phyloP scores from a whole-genome alignment of 2,329 filamentous ascomycete species.

The Pleurostoma richardsiae region DNA sequence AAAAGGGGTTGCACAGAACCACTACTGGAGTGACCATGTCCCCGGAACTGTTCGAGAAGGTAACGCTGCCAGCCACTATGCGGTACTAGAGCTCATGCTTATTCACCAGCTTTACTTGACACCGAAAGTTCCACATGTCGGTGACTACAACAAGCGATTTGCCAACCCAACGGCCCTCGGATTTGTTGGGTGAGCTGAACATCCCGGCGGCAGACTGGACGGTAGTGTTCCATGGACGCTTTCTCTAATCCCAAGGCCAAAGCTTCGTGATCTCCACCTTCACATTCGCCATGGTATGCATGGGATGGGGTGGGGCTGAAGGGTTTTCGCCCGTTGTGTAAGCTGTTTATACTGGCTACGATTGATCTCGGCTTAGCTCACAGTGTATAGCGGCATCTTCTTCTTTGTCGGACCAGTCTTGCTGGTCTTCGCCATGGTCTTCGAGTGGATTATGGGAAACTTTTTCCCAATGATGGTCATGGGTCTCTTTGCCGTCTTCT shows the following conservation, averaged over 20 bases:
- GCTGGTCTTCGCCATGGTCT: slow-evolving; percentile 39
- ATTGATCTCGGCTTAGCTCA: neutral
- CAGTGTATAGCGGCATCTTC: slow-evolving; percentile 24
- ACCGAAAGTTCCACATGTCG: slow-evolving; percentile 27
- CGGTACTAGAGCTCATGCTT: too few relatives aligned
- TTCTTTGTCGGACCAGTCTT: slow-evolving; percentile 39
- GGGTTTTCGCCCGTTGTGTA: slow-evolving; percentile 26
- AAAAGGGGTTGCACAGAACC: slow-evolving; percentile 26
- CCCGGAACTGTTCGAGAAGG: slow-evolving; percentile 31
- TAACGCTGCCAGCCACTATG: slow-evolving; percentile 1
- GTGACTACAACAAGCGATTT: slow-evolving; percentile 28
- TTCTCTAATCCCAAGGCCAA: neutral
- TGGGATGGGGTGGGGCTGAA: slow-evolving; percentile 29
- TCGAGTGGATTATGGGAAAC: slow-evolving; percentile 48
- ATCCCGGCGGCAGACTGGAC: neutral
- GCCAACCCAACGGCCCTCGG: slow-evolving; percentile 30
- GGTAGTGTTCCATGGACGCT: neutral
- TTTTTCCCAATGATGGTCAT: slow-evolving; percentile 49
- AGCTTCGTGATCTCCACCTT: slow-evolving; percentile 31
- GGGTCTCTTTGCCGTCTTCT: slow-evolving; percentile 39
- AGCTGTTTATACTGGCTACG: slow-evolving; percentile 6
- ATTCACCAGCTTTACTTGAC: slow-evolving; percentile 26
- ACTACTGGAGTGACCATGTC: slow-evolving; percentile 29
- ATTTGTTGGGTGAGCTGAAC: slow-evolving; percentile 24
- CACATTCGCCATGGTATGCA: slow-evolving; percentile 27